A percentile compares a stretch with the other conserved stretches of the same genome.
phyloP scores from a whole-genome alignment of 495 filamentous ascomycete genomes.

The Beverwykella pulmonaria region DNA sequence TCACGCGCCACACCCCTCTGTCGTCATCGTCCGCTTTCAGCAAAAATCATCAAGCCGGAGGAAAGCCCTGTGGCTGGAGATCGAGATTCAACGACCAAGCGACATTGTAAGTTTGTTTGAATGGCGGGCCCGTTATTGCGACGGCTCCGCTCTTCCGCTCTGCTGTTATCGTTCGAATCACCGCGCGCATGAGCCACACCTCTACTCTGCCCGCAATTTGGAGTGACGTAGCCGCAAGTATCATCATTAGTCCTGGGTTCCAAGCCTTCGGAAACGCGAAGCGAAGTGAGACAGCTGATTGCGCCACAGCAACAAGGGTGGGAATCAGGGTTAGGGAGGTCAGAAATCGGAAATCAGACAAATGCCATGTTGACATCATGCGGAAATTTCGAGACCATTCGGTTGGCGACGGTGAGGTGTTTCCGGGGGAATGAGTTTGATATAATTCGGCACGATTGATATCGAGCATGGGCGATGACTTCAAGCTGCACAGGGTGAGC shows the following conservation, averaged over 20 bases:
- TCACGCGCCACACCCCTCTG: constrained; percentile 17
- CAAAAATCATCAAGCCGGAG: not conserved
- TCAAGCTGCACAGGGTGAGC: too few species aligned
- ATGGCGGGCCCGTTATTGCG: too few species aligned
- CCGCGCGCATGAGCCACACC: not conserved
- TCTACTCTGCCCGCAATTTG: not conserved
- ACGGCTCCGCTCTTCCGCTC: too few species aligned
- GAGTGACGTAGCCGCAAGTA: not conserved
- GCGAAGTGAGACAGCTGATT: not conserved
- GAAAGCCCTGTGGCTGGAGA: too few species aligned
- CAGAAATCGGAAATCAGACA: not conserved
- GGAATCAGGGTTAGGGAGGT: not conserved
- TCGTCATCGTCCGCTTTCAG: not conserved
- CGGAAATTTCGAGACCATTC: not conserved
- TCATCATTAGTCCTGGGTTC: too few species aligned
- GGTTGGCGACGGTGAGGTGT: too few species aligned
- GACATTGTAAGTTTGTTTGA: too few species aligned
- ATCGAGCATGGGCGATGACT: too few species aligned
- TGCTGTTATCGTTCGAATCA: not conserved
- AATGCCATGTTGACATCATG: constrained; percentile 1
- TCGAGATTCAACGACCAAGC: too few species aligned
- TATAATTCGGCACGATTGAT: too few species aligned
- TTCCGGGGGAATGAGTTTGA: not conserved
- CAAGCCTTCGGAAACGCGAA: too few species aligned
- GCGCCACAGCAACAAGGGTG: not conserved